phyloP scores from a whole-genome alignment of 495 filamentous ascomycete species.

The Talaromyces ruber region DNA sequence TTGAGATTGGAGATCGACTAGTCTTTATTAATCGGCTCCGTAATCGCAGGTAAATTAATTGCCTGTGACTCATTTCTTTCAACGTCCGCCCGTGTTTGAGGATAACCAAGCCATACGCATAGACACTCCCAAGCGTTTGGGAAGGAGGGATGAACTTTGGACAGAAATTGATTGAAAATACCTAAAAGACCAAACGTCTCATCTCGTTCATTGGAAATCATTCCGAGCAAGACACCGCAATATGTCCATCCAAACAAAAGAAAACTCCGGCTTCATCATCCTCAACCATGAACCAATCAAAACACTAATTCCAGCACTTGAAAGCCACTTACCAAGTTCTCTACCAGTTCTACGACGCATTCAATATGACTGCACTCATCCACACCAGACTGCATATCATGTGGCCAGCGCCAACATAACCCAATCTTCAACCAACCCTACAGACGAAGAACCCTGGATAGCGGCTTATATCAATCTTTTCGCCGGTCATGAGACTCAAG shows the following conservation, averaged over 20 bases:
- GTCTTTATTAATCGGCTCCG: not conserved
- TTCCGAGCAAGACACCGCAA: not conserved
- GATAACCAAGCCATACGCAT: not conserved
- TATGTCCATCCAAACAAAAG: not conserved
- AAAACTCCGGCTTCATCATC: not conserved
- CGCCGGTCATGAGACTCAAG: conserved; percentile 49
- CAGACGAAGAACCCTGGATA: conserved; percentile 24
- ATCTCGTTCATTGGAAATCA: not conserved
- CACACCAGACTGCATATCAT: conserved; percentile 30
- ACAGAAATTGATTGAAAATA: no score
- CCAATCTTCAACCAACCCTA: conserved; percentile 10
- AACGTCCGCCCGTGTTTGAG: not conserved
- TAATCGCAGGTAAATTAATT: not conserved
- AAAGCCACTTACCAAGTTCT: conserved; percentile 44
- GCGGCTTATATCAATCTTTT: conserved; percentile 52
- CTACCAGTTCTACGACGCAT: conserved; percentile 49
- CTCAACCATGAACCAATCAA: conserved; percentile 20
- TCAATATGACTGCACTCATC: conserved; percentile 38
- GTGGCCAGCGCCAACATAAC: conserved; percentile 28
- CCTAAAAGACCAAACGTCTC: not conserved
- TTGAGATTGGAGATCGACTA: not conserved
- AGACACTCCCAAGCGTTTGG: no score
- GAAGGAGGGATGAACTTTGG: no score
- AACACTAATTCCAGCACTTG: conserved; percentile 33
- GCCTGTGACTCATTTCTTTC: not conserved